A percentile compares a stretch with the other conserved stretches of the same genome.
phyloP scores from a whole-genome alignment of 2,329 filamentous ascomycete genomes.

The Fusarium caatingaense region DNA sequence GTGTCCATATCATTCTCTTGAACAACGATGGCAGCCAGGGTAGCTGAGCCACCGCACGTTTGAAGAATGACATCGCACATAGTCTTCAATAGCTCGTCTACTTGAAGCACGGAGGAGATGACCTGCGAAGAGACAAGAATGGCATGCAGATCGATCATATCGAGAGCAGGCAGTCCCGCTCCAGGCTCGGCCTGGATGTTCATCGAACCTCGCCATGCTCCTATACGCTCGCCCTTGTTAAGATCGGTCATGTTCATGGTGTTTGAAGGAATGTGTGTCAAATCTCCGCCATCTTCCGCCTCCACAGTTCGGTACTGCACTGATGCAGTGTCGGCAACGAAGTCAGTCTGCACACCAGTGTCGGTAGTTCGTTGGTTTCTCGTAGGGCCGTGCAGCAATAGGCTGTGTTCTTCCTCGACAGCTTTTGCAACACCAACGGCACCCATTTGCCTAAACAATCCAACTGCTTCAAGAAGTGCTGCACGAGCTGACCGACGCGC shows the following conservation, averaged over 20 bases:
- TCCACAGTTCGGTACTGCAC: conserved; percentile 63
- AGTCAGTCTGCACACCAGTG: conserved; percentile 76
- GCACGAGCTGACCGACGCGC: conserved; percentile 75
- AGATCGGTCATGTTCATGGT: conserved; percentile 58
- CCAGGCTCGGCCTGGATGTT: conserved; percentile 65
- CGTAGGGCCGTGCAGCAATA: conserved; percentile 72
- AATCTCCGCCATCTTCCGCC: conserved; percentile 58
- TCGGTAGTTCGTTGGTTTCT: conserved; percentile 70
- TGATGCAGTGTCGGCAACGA: conserved; percentile 67
- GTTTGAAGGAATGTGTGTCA: conserved; percentile 57
- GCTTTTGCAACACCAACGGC: conserved; percentile 76
- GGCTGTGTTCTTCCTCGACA: conserved; percentile 74
- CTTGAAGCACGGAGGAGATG: conserved; percentile 80
- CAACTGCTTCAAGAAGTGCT: conserved; percentile 74
- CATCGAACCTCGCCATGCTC: conserved; percentile 72
- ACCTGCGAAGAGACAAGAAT: conserved; percentile 84
- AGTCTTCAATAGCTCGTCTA: conserved; percentile 80
- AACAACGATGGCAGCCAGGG: conserved; percentile 78
- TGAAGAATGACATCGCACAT: conserved; percentile 86
- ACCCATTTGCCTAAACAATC: conserved; percentile 75
- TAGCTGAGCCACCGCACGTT: conserved; percentile 77
- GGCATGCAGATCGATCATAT: conserved; percentile 84
- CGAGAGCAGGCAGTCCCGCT: conserved; percentile 76
- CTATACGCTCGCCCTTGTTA: conserved; percentile 66
- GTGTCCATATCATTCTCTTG: conserved; percentile 71